Base-by-base conservation (phyloP, 129 eudicot species). In the Saussurea involucrata region DNA sequence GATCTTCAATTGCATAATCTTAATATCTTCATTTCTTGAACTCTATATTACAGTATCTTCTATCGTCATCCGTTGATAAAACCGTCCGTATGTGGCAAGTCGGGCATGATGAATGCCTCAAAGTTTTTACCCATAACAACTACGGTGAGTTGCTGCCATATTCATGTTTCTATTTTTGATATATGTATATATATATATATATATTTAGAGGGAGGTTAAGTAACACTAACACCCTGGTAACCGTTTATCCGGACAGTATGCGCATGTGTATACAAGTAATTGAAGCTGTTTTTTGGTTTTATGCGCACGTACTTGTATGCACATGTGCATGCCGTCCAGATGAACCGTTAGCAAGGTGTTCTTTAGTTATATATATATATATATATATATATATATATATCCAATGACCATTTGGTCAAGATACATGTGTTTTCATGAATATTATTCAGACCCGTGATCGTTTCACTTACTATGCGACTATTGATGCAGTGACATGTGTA, bases 31-130 rank as follows among this genome's bases (percentile, higher is more conserved):
- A 37, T 66, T 7, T 34, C 24, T 36, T 66, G 63, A 70, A 60
- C 53, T 37, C 15, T 33, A 3, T 33, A 25, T 68, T 81, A 74
- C 87, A 92, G 98, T 82, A 61, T 81, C 87, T 93, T 85, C 78
- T 93, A 46, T 88, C 96, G 9, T 86, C 98, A 31, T 93, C 98
- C 2, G 88, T 55, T 76, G 98, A 93, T 80, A 82, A 87, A 80
- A 90, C 96, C 9, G 96, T 93, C 76, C 84, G 98, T 3, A 44
- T 88, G 55, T 93, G 98, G 98, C 75, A 90, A 80, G 75, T 88
- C 22, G 96, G 92, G 49, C 83, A 66, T 2, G 69, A 82, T 8
- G 37, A 82, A 53, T 93, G 95, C 75, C 83, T 90, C 37, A 79
- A 81, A 25, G 93, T 88, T 68, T 93, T 86, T 76, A 72, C 63